These are phyloP conservation scores for Pascua sp. DNA, from an alignment of 1,284 basidiomycete species.

Conservation along the genomic window DNA sequence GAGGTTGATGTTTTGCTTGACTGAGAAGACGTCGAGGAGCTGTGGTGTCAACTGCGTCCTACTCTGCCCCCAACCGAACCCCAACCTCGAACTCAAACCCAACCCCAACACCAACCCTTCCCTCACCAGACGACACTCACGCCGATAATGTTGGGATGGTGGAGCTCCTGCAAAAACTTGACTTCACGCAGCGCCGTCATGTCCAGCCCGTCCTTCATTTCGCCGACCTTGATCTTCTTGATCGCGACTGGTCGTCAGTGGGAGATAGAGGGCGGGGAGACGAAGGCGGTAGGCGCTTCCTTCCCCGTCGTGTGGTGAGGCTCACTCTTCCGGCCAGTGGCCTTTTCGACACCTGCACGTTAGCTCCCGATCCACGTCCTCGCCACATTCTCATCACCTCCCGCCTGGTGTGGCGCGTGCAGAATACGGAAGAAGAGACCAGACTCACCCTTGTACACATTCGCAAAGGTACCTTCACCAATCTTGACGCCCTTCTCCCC, in stretches of 20 bases:
- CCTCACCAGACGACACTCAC: slow-evolving; percentile 52
- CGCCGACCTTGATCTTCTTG: slow-evolving; percentile 96
- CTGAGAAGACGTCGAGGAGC: slow-evolving; percentile 96
- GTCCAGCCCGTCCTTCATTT: slow-evolving; percentile 96
- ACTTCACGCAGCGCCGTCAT: slow-evolving; percentile 99
- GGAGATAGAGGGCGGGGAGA: no score
- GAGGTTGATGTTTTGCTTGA: slow-evolving; percentile 92
- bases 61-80: no score
- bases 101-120: no score
- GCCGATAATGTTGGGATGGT: slow-evolving; percentile 92
- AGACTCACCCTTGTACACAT: slow-evolving; percentile 80
- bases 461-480: slow-evolving; percentile 96
- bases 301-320: background rate
- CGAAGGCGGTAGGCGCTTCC: no score
- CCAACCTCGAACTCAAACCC: no score
- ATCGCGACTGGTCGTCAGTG: slow-evolving; percentile 71
- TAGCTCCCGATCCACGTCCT: background rate
- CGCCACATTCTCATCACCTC: no score
- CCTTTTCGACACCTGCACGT: slow-evolving; percentile 31
- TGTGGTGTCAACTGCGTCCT: slow-evolving; percentile 51
- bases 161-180: slow-evolving; percentile 89
- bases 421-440: no score
- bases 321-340: slow-evolving; percentile 38
- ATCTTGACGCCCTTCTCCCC: slow-evolving; percentile 74
- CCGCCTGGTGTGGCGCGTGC: no score